phyloP scores from a whole-genome alignment of 164 flowering plant genomes.

The Annona squamosa region DNA sequence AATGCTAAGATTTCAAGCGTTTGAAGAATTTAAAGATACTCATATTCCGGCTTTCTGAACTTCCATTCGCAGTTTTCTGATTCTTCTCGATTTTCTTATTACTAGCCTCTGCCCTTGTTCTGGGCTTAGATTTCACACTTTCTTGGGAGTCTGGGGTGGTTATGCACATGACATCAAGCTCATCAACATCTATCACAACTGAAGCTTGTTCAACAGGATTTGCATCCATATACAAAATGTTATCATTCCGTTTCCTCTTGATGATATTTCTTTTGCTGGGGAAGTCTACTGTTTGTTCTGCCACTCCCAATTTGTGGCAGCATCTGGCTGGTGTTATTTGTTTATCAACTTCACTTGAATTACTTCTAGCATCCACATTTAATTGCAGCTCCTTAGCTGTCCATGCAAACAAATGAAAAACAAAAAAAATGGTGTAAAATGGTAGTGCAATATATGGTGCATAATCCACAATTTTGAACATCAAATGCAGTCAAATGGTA shows the following conservation, averaged over 20 bases:
- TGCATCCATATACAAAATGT: conserved; percentile 4
- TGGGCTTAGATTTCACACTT: conserved; percentile 46
- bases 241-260: conserved; percentile 31
- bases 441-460: neutral
- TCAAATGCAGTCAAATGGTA: neutral
- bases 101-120: neutral
- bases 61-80: conserved; percentile 14
- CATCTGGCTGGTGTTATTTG: conserved; percentile 18
- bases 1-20: conserved; percentile 12
- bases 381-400: conserved; percentile 25
- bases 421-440: neutral
- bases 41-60: conserved; percentile 13
- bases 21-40: conserved; percentile 45
- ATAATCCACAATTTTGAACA: neutral
- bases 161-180: conserved; percentile 8
- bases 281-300: conserved; percentile 9
- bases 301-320: neutral
- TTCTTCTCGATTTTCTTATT: conserved; percentile 18
- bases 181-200: conserved; percentile 14
- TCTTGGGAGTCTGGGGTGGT: conserved; percentile 36
- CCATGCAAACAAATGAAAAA: neutral
- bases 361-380: conserved; percentile 13
- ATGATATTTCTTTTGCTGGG: conserved; percentile 67
- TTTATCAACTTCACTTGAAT: conserved; percentile 40
- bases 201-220: conserved; percentile 11